phyloP scores from a whole-genome alignment of 176 grass and related monocot species.

The Triticum monococcum region DNA sequence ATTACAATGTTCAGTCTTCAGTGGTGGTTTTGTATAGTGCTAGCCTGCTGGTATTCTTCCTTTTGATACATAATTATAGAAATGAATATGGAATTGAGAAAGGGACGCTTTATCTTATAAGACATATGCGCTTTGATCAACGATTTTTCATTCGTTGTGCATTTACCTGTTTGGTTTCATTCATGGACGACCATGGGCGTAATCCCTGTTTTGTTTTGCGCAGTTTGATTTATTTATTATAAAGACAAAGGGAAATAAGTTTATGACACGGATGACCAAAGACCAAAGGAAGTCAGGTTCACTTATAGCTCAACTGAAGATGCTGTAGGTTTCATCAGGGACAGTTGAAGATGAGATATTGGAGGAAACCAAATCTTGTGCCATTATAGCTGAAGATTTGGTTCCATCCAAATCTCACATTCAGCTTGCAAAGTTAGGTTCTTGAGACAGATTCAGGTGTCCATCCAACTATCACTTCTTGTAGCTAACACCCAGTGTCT shows the following conservation, averaged over 20 bases:
- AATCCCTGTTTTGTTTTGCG: not conserved
- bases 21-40: slow-evolving; percentile 32
- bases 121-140: too few relatives aligned
- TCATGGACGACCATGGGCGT: too few relatives aligned
- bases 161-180: too few relatives aligned
- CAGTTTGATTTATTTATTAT: not conserved
- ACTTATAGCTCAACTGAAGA: not conserved
- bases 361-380: slow-evolving; percentile 46
- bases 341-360: slow-evolving; percentile 43
- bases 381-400: slow-evolving; percentile 19
- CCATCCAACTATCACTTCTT: not conserved
- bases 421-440: slow-evolving; percentile 19
- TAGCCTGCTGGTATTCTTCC: not conserved
- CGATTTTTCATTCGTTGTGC: too few relatives aligned
- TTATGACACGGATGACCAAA: not conserved
- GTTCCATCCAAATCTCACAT: slow-evolving; percentile 38
- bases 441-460: not conserved
- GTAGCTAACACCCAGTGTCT: not conserved
- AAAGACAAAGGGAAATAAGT: not conserved
- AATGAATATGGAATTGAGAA: too few relatives aligned
- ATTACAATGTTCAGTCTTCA: not conserved
- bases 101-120: too few relatives aligned
- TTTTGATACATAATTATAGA: slow-evolving; percentile 7
- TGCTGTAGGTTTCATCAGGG: not conserved
- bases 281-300: not conserved